Conservation (phyloP, 2,329 filamentous ascomycete species). For the Rachicladosporium sp. region DNA sequence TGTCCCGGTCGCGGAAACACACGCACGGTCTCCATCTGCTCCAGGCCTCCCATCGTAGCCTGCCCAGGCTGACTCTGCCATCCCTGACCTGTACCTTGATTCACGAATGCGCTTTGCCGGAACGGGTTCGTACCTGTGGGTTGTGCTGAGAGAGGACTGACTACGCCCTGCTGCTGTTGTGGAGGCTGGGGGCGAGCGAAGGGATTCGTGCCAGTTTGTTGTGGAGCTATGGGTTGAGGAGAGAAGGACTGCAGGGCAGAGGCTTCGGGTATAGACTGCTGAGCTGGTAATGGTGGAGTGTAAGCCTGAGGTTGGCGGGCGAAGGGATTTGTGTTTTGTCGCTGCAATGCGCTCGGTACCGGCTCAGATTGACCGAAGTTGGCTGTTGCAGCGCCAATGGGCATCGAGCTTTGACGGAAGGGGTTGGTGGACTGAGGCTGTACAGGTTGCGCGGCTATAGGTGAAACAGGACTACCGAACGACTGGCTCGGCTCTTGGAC, state of each 20-base stretch:
- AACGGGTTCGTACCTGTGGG: slow-evolving; percentile 92
- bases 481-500: slow-evolving; percentile 10
- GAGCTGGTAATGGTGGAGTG: slow-evolving; percentile 1
- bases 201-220: slow-evolving; percentile 60
- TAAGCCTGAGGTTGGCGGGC: slow-evolving; percentile 40
- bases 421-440: slow-evolving; percentile 67
- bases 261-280: slow-evolving; percentile 13
- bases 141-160: slow-evolving; percentile 49
- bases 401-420: slow-evolving; percentile 82
- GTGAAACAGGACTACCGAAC: slow-evolving; percentile 17
- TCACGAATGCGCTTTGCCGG: slow-evolving; percentile 79
- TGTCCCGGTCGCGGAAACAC: slow-evolving; percentile 64
- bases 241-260: too few relatives aligned
- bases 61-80: slow-evolving; percentile 63
- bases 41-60: slow-evolving; percentile 66
- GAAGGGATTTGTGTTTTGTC: slow-evolving; percentile 39
- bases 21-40: slow-evolving; percentile 65
- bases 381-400: slow-evolving; percentile 15
- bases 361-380: slow-evolving; percentile 9
- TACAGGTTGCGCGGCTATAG: slow-evolving; percentile 10
- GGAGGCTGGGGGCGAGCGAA: slow-evolving; percentile 47
- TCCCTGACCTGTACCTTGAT: slow-evolving; percentile 73
- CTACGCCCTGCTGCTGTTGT: slow-evolving; percentile 10
- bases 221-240: slow-evolving; percentile 34
- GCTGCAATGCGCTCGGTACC: slow-evolving; percentile 10